Evolutionary conservation across 805 yeast genomes (phyloP).

Genomic region (Kodamaea neixiangensis): DNA sequence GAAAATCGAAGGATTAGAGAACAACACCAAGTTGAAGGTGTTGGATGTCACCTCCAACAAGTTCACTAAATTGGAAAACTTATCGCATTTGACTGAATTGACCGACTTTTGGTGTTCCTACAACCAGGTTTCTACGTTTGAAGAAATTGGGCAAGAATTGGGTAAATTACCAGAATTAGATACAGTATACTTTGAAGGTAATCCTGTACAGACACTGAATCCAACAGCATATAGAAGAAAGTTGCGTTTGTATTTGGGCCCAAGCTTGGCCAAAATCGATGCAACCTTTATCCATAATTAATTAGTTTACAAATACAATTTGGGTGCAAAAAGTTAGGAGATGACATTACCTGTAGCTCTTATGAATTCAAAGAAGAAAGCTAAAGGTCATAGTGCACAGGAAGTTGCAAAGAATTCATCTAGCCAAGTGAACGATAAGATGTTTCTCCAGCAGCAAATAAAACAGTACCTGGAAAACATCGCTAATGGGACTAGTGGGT

Average conservation of each 20-base stretch:
- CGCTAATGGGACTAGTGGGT: no score
- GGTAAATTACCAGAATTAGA: slow-evolving; percentile 64
- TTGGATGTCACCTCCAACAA: slow-evolving; percentile 82
- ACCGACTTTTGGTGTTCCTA: slow-evolving; percentile 95
- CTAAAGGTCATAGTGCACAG: no score
- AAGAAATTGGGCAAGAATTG: slow-evolving; percentile 67
- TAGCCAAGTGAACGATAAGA: no score
- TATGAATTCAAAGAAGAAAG: no score
- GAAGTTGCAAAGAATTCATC: no score
- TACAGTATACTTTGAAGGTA: slow-evolving; percentile 91
- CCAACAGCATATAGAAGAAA: slow-evolving; percentile 87
- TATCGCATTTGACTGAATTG: slow-evolving; percentile 64
- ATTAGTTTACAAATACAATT: slow-evolving; percentile 1
- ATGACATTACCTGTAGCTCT: no score
- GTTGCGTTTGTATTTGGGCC: slow-evolving; percentile 68
- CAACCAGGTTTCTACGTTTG: slow-evolving; percentile 68
- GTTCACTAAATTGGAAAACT: slow-evolving; percentile 59
- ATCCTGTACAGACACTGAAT: slow-evolving; percentile 75
- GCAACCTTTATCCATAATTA: slow-evolving; percentile 64
- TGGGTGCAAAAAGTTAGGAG: slow-evolving; percentile 6
- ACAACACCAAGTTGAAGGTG: slow-evolving; percentile 63
- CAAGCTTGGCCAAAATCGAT: slow-evolving; percentile 79
- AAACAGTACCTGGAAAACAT: no score
- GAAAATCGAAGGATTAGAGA: slow-evolving; percentile 75
- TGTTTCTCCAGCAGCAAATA: no score